Evolutionary conservation across 2,329 filamentous ascomycete species (phyloP).

Genomic region (Botrytis pseudocinerea): DNA sequence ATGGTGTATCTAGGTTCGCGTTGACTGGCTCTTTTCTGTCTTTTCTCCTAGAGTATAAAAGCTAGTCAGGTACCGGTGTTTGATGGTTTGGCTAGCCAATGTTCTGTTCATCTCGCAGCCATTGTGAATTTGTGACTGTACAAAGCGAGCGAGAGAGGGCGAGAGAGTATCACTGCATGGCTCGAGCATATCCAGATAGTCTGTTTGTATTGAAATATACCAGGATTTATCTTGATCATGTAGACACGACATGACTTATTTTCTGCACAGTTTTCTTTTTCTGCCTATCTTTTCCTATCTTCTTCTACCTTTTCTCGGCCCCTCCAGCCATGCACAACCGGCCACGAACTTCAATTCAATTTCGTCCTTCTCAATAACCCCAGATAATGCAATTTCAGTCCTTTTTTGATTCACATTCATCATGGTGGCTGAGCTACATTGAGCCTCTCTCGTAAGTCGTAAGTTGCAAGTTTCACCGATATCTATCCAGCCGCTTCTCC

Average conservation of each 20-base stretch:
- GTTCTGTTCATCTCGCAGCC: neutral
- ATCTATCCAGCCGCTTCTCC: neutral
- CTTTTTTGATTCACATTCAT: neutral
- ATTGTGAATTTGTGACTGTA: neutral
- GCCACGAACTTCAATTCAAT: neutral
- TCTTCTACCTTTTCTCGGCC: neutral
- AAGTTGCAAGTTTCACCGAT: neutral
- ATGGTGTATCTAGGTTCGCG: neutral
- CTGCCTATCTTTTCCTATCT: neutral
- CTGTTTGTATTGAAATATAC: neutral
- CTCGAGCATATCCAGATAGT: neutral
- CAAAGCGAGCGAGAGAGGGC: neutral
- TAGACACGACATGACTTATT: constrained; percentile 3
- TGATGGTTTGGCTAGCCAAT: neutral
- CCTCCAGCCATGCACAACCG: neutral
- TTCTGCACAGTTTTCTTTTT: neutral
- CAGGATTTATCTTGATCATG: neutral
- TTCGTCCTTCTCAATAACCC: neutral
- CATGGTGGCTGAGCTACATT: neutral
- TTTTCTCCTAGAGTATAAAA: neutral
- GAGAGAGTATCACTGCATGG: neutral
- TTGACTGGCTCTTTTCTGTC: neutral
- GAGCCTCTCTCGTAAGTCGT: neutral
- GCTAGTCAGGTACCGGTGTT: constrained; percentile 4
- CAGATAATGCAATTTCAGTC: neutral